Percentiles rank a stretch among this genome's conserved stretches.
phyloP scores from a whole-genome alignment of 768 basidiomycete genomes.

The Russula emetica region DNA sequence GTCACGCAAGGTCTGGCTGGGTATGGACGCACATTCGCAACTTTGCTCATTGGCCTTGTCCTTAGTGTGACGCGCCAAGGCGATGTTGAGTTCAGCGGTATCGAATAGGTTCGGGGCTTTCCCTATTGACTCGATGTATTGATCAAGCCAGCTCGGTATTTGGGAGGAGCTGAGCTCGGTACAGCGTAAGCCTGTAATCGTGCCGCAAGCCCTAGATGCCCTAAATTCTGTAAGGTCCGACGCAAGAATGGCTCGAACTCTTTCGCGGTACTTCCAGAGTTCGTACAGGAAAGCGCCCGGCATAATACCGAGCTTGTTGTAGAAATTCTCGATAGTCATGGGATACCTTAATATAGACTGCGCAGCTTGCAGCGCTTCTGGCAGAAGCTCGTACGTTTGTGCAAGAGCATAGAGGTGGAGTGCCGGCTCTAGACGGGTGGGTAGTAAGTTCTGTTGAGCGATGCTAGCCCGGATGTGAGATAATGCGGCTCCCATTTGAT shows the following conservation, averaged over 20 bases:
- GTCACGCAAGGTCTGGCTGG: not conserved
- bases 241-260: not conserved
- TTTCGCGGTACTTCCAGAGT: constrained; percentile 13
- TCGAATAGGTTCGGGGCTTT: not conserved
- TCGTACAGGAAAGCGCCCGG: not conserved
- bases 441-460: not conserved
- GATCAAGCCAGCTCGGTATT: not conserved
- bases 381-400: not conserved
- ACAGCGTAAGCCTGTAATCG: not conserved
- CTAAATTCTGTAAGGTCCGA: not conserved
- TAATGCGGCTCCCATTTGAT: not conserved
- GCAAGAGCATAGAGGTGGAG: constrained; percentile 1
- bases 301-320: not conserved
- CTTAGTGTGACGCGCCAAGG: not conserved
- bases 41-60: not conserved
- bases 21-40: not conserved
- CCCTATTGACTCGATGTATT: not conserved
- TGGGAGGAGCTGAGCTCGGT: not conserved
- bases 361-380: not conserved
- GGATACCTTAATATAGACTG: not conserved
- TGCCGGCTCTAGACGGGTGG: not conserved
- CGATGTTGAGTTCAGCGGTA: not conserved
- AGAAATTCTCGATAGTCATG: not conserved
- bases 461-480: not conserved
- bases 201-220: not conserved